Conservation (phyloP, 441 rosid genomes). For the Populus hybrid region DNA sequence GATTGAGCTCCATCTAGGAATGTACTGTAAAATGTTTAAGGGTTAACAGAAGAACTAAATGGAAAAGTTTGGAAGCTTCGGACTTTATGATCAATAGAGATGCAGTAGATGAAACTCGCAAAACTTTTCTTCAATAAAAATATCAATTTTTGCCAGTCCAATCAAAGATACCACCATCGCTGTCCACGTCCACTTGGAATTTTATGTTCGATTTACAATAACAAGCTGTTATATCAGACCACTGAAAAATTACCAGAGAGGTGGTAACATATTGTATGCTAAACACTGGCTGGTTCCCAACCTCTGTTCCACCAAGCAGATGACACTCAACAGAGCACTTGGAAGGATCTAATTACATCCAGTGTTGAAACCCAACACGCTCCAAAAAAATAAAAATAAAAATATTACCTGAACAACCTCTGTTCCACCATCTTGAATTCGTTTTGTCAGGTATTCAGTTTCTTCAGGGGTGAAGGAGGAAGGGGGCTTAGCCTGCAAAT, state of each 20-base stretch:
- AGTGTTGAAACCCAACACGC: neutral
- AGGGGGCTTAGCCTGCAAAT: slow-evolving; percentile 69
- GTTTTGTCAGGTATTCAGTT: slow-evolving; percentile 60
- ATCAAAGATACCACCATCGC: neutral
- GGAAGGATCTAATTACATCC: neutral
- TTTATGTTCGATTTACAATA: neutral
- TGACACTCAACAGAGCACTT: neutral
- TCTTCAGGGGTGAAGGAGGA: slow-evolving; percentile 65
- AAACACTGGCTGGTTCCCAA: neutral
- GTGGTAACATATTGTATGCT: neutral
- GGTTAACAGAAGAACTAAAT: neutral
- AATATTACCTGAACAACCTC: slow-evolving; percentile 81
- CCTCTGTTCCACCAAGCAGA: neutral
- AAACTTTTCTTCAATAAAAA: neutral
- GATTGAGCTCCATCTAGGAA: neutral
- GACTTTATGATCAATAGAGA: too few species aligned
- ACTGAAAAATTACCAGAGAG: neutral
- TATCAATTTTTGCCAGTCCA: neutral
- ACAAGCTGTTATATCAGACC: neutral
- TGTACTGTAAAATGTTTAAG: neutral
- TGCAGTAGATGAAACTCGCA: neutral
- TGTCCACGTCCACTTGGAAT: neutral
- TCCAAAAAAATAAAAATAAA: neutral
- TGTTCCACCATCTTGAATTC: slow-evolving; percentile 92
- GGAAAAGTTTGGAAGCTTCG: neutral